Evolutionary conservation across 345 rosid genomes (phyloP).

Genomic region (Physaria fendleri): DNA sequence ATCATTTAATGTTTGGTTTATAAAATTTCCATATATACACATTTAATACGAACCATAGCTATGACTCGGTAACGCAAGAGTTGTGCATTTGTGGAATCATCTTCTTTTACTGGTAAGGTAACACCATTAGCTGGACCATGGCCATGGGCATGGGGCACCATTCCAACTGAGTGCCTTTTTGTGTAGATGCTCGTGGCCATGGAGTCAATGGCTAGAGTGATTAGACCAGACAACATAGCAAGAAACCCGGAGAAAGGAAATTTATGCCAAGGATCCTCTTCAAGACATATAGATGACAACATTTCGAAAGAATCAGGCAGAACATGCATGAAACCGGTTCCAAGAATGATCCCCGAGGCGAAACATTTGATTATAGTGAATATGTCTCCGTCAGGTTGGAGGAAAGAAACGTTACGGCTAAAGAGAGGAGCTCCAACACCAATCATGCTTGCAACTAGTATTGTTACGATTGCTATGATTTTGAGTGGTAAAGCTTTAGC

Average conservation of each 20-base stretch:
- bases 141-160: constrained; percentile 31
- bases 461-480: constrained; percentile 44
- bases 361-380: constrained; percentile 60
- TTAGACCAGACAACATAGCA: constrained; percentile 66
- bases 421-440: constrained; percentile 60
- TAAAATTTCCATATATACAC: neutral
- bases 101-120: constrained; percentile 22
- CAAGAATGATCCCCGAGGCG: constrained; percentile 73
- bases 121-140: constrained; percentile 15
- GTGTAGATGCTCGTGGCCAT: constrained; percentile 48
- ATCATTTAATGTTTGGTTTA: neutral
- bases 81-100: constrained; percentile 17
- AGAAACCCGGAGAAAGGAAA: constrained; percentile 76
- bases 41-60: constrained; percentile 46
- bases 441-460: constrained; percentile 51
- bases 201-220: constrained; percentile 61
- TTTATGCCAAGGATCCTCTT: constrained; percentile 71
- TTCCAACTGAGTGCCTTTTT: constrained; percentile 26
- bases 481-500: constrained; percentile 45
- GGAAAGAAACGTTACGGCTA: constrained; percentile 47
- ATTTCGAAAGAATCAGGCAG: constrained; percentile 77
- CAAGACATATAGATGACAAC: constrained; percentile 53
- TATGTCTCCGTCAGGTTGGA: constrained; percentile 44
- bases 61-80: constrained; percentile 54
- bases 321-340: constrained; percentile 86